Base-by-base conservation (phyloP, 2,329 filamentous ascomycete genomes). In the Verticillium nubilum region DNA sequence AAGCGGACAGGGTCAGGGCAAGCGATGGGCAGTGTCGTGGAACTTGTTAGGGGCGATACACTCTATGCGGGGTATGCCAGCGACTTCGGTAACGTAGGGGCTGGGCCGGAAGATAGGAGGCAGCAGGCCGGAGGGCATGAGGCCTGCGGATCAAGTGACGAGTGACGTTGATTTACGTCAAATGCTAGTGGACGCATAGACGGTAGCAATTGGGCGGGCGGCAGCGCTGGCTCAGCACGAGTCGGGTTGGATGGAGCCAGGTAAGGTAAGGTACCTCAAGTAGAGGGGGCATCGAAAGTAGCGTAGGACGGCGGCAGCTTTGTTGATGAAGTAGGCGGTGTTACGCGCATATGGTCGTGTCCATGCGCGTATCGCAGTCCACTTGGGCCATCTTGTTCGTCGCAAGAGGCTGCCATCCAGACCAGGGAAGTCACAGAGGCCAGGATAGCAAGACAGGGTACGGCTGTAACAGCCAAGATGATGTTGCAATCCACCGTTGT, bases 141-240 rank as follows among this genome's bases (percentile, higher is more conserved):
- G 52, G 52, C 9, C 37, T 23, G 37, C 25, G 25, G 52, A 53
- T 53, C 52, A 53, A 28, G 19, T 59, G 35, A 58, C 56, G 27
- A 15, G 19, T 59, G 47, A 58, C 56, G 56, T 19, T 42, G 37
- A 23, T 57, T 35, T 57, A 57, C 56, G 56, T 57, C 56, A 57
- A 57, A 52, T 52, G 56, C 35, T 27, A 50, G 33, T 25, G 47
- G 47, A 25, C 47, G 26, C 15, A 12, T 53, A 9, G 52, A 53
- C 52, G 13, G 52, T 13, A 53, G 52, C 25, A 17, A 25, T 27
- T 25, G 26, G 52, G 52, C 52, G 25, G 17, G 12, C 26, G 25
- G 17, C 2, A 47, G 7, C 9, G 37, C 4, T 31, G n/a, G n/a
- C 17, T 23, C 37, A 25, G n/a, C 9, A 19, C 37, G 37, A 47